These are phyloP conservation scores for Rhynchosporium secalis DNA, from an alignment of 2,329 filamentous ascomycete species.

Conservation along the genomic window DNA sequence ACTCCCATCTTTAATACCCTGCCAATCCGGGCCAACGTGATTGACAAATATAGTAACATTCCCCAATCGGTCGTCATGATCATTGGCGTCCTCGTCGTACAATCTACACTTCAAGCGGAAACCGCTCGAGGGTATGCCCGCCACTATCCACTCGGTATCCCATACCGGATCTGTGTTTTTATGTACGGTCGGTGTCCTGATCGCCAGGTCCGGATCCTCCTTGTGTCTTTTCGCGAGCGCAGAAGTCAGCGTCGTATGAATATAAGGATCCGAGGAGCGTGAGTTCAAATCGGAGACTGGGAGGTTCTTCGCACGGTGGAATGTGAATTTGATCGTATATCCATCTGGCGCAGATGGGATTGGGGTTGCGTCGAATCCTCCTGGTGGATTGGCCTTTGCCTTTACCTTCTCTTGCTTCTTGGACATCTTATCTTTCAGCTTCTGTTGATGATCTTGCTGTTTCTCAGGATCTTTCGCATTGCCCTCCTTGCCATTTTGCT, in stretches of 20 bases:
- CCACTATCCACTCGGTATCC: conserved; percentile 85
- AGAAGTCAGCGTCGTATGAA: conserved; percentile 70
- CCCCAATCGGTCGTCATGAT: conserved; percentile 84
- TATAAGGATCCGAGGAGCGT: conserved; percentile 79
- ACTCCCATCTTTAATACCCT: conserved; percentile 60
- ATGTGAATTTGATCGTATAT: conserved; percentile 82
- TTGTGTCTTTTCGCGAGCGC: conserved; percentile 75
- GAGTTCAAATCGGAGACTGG: conserved; percentile 78
- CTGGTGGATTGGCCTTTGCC: conserved; percentile 44
- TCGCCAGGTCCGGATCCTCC: conserved; percentile 74
- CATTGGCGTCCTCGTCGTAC: conserved; percentile 86
- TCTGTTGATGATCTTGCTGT: conserved; percentile 19
- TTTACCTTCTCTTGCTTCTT: conserved; percentile 38
- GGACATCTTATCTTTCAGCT: conserved; percentile 37
- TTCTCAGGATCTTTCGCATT: conserved; percentile 22
- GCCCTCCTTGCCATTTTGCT: conserved; percentile 16
- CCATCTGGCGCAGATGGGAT: conserved; percentile 73
- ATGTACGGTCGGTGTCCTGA: conserved; percentile 75
- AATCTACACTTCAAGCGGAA: conserved; percentile 83
- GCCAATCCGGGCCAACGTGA: conserved; percentile 63
- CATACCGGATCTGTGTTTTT: conserved; percentile 73
- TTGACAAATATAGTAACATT: conserved; percentile 73
- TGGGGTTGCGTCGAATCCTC: conserved; percentile 79
- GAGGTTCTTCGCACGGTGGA: conserved; percentile 78
- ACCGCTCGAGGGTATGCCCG: conserved; percentile 77